A percentile compares a stretch with the other conserved stretches of the same genome.
phyloP scores from a whole-genome alignment of 768 basidiomycete genomes.

The Serendipita vermifera region DNA sequence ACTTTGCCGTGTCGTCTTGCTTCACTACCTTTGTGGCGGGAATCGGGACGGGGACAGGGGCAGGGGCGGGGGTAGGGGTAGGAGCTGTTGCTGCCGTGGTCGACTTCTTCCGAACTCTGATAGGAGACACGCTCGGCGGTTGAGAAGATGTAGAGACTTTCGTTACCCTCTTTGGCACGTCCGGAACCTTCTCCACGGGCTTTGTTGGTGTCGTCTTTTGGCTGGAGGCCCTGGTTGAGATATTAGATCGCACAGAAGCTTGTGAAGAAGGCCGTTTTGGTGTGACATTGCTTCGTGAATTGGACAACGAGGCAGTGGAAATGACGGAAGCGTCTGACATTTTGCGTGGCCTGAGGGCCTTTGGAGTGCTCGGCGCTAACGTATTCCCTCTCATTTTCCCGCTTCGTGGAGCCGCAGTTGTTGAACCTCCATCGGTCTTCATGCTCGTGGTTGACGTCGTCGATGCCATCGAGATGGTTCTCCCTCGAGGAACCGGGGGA shows the following conservation, averaged over 20 bases:
- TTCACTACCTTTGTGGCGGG: conserved; percentile 17
- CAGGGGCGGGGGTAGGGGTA: conserved; percentile 13
- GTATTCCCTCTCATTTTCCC: conserved; percentile 10
- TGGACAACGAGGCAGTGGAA: conserved; percentile 9
- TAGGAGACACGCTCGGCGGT: background rate
- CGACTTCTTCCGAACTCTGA: conserved; percentile 10
- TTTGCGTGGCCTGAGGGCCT: conserved; percentile 6
- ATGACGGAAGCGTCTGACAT: conserved; percentile 11
- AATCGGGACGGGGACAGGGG: no score
- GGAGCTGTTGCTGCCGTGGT: background rate
- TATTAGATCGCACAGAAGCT: conserved; percentile 22
- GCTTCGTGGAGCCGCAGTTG: no score
- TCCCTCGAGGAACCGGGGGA: conserved; percentile 24
- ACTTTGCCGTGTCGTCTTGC: conserved; percentile 14
- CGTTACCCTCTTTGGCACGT: background rate
- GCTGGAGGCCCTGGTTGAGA: conserved; percentile 16
- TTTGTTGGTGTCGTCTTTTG: conserved; percentile 15
- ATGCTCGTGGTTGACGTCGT: conserved; percentile 23
- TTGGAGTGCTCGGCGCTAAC: conserved; percentile 10
- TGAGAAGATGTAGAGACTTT: conserved; percentile 7
- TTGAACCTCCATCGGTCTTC: conserved; percentile 15
- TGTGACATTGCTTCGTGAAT: conserved; percentile 11
- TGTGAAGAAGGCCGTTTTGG: conserved; percentile 19
- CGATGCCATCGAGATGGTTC: conserved; percentile 24
- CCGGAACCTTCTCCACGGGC: conserved; percentile 13